These are phyloP conservation scores for Podospora pseudopauciseta DNA, from an alignment of 495 filamentous ascomycete genomes.

Conservation along the genomic window DNA sequence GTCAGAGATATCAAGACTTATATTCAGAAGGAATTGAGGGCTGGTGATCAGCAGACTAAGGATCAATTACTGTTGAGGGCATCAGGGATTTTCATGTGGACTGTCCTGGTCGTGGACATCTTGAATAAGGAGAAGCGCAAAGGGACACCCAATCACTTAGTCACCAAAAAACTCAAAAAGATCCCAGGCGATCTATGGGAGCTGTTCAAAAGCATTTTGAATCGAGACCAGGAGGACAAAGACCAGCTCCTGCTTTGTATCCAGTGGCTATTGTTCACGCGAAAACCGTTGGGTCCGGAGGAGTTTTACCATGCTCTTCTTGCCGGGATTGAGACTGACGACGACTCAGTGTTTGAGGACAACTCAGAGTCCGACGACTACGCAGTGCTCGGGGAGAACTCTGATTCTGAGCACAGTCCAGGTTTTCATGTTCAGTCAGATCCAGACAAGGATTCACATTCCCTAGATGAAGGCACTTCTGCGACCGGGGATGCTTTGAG, in stretches of 20 bases:
- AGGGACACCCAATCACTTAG: constrained; percentile 23
- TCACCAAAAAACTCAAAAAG: constrained; percentile 24
- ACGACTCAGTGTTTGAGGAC: background rate
- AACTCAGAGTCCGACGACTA: constrained; percentile 1
- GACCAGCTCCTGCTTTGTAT: constrained; percentile 36
- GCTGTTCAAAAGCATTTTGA: constrained; percentile 39
- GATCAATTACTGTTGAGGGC: constrained; percentile 38
- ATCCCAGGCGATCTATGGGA: constrained; percentile 34
- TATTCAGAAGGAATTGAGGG: constrained; percentile 25
- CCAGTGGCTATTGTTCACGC: constrained; percentile 41
- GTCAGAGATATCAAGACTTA: constrained; percentile 26
- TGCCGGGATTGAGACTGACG: constrained; percentile 22
- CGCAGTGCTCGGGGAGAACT: too few species aligned
- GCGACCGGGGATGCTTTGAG: background rate
- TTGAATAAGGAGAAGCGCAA: constrained; percentile 40
- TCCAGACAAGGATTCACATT: too few species aligned
- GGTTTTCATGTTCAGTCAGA: too few species aligned
- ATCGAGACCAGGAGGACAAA: constrained; percentile 28
- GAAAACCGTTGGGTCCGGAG: constrained; percentile 28
- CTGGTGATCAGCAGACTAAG: constrained; percentile 27
- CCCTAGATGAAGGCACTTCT: constrained; percentile 9
- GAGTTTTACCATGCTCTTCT: constrained; percentile 41
- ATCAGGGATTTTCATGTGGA: constrained; percentile 49
- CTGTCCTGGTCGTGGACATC: constrained; percentile 44
- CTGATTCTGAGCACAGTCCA: too few species aligned